A percentile compares a stretch with the other conserved stretches of the same genome.
Evolutionary conservation across 2,329 filamentous ascomycete genomes (phyloP).

Genomic region (Paecilomyces sp.): DNA sequence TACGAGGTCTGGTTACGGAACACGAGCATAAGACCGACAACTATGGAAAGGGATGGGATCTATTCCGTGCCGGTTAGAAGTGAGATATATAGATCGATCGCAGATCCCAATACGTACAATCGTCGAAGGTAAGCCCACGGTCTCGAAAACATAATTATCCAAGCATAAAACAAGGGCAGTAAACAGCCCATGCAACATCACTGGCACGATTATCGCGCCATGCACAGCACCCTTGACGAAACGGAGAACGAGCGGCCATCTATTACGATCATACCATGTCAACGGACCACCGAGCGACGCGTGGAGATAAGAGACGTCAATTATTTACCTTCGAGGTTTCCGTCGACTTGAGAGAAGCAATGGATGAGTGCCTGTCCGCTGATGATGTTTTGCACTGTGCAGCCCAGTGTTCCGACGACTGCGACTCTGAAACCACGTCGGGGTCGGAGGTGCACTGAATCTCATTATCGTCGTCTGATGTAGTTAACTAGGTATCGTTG

Average conservation of each 20-base stretch:
- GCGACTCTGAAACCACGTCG: background rate
- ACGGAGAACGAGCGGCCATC: slow-evolving; percentile 57
- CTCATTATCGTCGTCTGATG: background rate
- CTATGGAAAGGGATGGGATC: slow-evolving; percentile 57
- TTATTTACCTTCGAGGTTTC: slow-evolving; percentile 6
- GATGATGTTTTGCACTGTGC: slow-evolving; percentile 1
- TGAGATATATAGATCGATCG: background rate
- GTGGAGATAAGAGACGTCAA: background rate
- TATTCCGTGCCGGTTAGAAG: slow-evolving; percentile 12
- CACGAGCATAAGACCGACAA: slow-evolving; percentile 61
- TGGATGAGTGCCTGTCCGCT: slow-evolving; percentile 9
- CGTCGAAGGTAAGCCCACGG: slow-evolving; percentile 50
- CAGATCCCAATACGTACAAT: slow-evolving; percentile 38
- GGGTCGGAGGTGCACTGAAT: background rate
- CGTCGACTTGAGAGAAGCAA: slow-evolving; percentile 12
- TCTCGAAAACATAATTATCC: slow-evolving; percentile 44
- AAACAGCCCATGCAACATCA: slow-evolving; percentile 51
- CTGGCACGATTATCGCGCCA: slow-evolving; percentile 49
- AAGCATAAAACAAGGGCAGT: slow-evolving; percentile 53
- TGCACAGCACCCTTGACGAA: slow-evolving; percentile 61
- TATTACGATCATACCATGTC: slow-evolving; percentile 13
- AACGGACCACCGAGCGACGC: background rate
- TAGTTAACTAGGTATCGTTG: background rate
- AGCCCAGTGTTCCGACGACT: background rate
- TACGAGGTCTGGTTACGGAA: slow-evolving; percentile 60